Evolutionary conservation across 257 asterid species (phyloP), one percentile per base, ranked within the genome.

Genomic region (Sherardia arvensis): DNA sequence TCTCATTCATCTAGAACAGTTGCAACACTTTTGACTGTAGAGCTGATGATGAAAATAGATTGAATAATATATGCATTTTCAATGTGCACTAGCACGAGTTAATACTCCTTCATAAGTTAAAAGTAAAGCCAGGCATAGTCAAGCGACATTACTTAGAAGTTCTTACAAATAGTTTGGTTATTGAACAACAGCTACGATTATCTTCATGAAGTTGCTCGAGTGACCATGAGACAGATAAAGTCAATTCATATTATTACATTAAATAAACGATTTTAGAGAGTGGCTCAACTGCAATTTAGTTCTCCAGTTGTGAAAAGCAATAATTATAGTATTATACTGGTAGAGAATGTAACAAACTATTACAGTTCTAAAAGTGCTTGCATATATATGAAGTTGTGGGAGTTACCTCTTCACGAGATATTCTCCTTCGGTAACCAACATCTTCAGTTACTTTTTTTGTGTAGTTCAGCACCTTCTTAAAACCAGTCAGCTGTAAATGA

Each of bases 391-490:
- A 1, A 26, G n/a, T 28, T 17, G 10, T 47, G 25, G 34, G 29
- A 23, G 21, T 77, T 80, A 93, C 99, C 95, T 93, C 99, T 86
- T 93, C 99, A 1, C 95, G 97, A 28, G 97, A 83, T 36, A 90
- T 85, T 72, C 80, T 68, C 81, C 78, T 87, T 74, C 99, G 88
- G 75, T 90, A 84, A 77, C 75, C 87, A 65, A 90, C 91, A 74
- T 93, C 99, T 73, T 86, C 97, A 77, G 69, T 82, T 71, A 90
- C 96, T 68, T 78, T 93, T 77, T 90, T 90, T 66, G 95, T 83
- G 79, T 87, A 93, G 78, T 93, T 93, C 78, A 93, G 69, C 67
- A 93, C 99, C 92, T 93, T 93, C 84, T 93, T 93, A 79, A 85
- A 93, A 65, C 99, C 99, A 83, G 96, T 93, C 73, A 90, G 97